Conservation (phyloP, 805 yeast species). For the Saccharomycopsis capsularis region DNA sequence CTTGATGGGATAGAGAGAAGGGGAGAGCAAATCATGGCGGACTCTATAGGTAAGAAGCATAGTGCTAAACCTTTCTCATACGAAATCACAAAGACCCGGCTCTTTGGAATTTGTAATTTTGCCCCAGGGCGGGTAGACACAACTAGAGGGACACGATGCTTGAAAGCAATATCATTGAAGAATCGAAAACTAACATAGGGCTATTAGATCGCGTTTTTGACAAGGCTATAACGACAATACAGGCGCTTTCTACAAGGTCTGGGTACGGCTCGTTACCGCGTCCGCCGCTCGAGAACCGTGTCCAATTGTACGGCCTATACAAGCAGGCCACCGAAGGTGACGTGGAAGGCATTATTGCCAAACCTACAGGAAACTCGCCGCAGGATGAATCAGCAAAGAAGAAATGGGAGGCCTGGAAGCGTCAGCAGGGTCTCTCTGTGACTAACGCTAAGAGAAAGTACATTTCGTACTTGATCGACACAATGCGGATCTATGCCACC, state of each 20-base stretch:
- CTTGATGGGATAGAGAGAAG: neutral
- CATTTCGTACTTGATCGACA: slow-evolving; percentile 56
- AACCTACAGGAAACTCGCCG: slow-evolving; percentile 53
- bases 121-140: too few species aligned
- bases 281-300: slow-evolving; percentile 67
- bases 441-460: slow-evolving; percentile 72
- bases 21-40: neutral
- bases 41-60: neutral
- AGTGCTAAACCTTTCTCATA: too few species aligned
- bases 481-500: slow-evolving; percentile 64
- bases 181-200: neutral
- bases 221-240: slow-evolving; percentile 73
- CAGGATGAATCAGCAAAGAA: slow-evolving; percentile 63
- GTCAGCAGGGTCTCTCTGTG: slow-evolving; percentile 57
- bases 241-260: slow-evolving; percentile 59
- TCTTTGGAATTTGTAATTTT: too few species aligned
- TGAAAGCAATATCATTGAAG: neutral
- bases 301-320: slow-evolving; percentile 70
- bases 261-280: slow-evolving; percentile 60
- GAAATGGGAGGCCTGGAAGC: slow-evolving; percentile 84
- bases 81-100: too few species aligned
- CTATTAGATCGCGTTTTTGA: slow-evolving; percentile 75
- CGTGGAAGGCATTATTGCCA: slow-evolving; percentile 57
- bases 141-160: neutral
- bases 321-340: slow-evolving; percentile 90